Conservation (phyloP, 2,329 filamentous ascomycete species). For the Albophoma yamanashiensis region DNA sequence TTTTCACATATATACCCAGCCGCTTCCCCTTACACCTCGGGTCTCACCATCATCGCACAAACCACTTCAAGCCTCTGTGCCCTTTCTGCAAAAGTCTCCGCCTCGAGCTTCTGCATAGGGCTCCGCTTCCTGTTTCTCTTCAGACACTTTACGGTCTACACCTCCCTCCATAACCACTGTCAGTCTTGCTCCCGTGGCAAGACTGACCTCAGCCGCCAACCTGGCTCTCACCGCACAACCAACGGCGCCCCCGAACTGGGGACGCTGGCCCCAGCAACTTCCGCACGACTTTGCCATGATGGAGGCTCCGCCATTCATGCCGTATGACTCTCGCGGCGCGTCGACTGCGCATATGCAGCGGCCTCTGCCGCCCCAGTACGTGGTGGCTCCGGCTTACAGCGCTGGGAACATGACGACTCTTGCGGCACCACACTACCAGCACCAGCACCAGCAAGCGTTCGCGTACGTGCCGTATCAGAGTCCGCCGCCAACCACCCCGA, state of each 20-base stretch:
- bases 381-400: slow-evolving; percentile 32
- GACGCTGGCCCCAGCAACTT: slow-evolving; percentile 42
- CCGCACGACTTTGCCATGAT: slow-evolving; percentile 36
- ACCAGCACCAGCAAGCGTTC: slow-evolving; percentile 30
- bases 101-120: background rate
- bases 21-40: slow-evolving; percentile 3
- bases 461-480: slow-evolving; percentile 31
- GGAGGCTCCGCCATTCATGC: slow-evolving; percentile 33
- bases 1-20: slow-evolving; percentile 10
- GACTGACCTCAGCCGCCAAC: slow-evolving; percentile 12
- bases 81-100: background rate
- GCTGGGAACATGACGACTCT: slow-evolving; percentile 31
- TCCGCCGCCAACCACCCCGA: slow-evolving; percentile 20
- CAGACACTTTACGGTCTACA: background rate
- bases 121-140: background rate
- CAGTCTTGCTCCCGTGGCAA: slow-evolving; percentile 14
- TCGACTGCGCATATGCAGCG: slow-evolving; percentile 29
- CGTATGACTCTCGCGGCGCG: slow-evolving; percentile 35
- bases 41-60: slow-evolving; percentile 6
- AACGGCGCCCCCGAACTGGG: slow-evolving; percentile 37
- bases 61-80: background rate
- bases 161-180: background rate
- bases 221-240: slow-evolving; percentile 39
- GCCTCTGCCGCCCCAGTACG: slow-evolving; percentile 35
- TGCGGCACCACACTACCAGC: slow-evolving; percentile 29